Evolutionary conservation across 2,329 filamentous ascomycete species (phyloP).

Genomic region (Plenodomus tracheiphilus): DNA sequence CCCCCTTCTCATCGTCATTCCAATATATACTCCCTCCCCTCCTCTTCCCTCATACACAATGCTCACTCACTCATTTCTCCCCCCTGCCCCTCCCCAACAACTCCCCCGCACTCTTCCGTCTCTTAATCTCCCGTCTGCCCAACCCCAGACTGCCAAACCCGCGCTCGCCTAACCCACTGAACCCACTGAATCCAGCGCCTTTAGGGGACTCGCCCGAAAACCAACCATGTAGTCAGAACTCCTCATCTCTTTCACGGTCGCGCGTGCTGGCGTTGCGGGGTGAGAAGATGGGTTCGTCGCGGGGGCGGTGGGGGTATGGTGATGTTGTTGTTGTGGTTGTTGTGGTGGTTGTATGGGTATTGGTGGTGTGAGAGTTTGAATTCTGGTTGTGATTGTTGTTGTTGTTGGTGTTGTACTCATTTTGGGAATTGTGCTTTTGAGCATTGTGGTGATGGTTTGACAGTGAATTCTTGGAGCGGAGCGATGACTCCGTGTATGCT

Average conservation of each 20-base stretch:
- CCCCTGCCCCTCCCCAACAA: conserved; percentile 17
- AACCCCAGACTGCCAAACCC: background rate
- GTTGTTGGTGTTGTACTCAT: background rate
- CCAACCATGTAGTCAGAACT: conserved; percentile 45
- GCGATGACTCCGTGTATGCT: background rate
- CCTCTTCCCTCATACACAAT: too few relatives aligned
- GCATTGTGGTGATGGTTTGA: too few relatives aligned
- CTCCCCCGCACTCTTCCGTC: conserved; percentile 38
- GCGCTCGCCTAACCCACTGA: background rate
- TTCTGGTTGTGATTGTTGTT: background rate
- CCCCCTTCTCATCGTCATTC: too few relatives aligned
- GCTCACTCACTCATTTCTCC: background rate
- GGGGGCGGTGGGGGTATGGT: background rate
- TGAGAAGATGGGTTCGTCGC: background rate
- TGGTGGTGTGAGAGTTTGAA: background rate
- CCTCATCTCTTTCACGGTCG: conserved; percentile 20
- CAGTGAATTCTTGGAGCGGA: background rate
- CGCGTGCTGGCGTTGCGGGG: background rate
- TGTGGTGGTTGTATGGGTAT: background rate
- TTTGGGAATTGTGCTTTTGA: too few relatives aligned
- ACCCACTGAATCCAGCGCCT: background rate
- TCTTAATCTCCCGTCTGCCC: conserved; percentile 25
- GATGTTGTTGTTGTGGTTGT: background rate
- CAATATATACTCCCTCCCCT: too few relatives aligned
- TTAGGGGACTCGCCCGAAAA: conserved; percentile 30